These are phyloP conservation scores for Chaetothyriales sp. DNA, from an alignment of 2,329 filamentous ascomycete genomes.

Conservation along the genomic window DNA sequence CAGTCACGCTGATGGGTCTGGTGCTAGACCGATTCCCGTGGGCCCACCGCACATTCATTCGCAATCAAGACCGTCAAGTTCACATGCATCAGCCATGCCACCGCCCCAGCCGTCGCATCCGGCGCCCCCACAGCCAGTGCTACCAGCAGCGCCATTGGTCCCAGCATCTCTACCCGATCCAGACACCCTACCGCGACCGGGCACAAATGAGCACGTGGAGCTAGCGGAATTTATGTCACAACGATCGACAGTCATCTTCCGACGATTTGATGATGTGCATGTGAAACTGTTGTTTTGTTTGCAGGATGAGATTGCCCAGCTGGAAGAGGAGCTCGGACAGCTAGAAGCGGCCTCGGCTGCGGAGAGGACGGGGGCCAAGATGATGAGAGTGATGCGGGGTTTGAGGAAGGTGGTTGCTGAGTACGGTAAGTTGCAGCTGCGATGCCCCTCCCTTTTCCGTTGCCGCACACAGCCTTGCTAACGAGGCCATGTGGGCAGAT, in stretches of 20 bases:
- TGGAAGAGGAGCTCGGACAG: conserved; percentile 21
- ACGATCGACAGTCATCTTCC: conserved; percentile 19
- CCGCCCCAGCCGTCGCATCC: background rate
- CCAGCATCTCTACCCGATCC: conserved; percentile 6
- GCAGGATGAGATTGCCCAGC: conserved; percentile 23
- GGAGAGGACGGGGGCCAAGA: conserved; percentile 10
- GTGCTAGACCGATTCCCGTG: background rate
- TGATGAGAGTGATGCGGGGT: conserved; percentile 13
- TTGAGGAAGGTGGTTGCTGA: conserved; percentile 15
- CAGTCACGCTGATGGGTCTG: background rate
- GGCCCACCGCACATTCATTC: background rate
- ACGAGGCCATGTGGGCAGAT: conserved; percentile 7
- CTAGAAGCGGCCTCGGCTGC: conserved; percentile 17
- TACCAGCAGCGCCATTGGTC: conserved; percentile 1
- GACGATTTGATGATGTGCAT: conserved; percentile 24
- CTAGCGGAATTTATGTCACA: conserved; percentile 17
- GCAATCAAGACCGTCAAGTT: background rate
- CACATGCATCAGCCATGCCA: background rate
- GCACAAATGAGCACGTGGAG: conserved; percentile 8
- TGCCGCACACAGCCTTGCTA: background rate
- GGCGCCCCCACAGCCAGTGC: too few species aligned
- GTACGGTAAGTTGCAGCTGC: conserved; percentile 14
- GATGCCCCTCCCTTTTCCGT: background rate
- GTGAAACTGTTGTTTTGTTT: conserved; percentile 21
- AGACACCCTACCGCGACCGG: background rate